phyloP scores from a whole-genome alignment of 1,139 yeast species.

The Zygoascus hellenicus region DNA sequence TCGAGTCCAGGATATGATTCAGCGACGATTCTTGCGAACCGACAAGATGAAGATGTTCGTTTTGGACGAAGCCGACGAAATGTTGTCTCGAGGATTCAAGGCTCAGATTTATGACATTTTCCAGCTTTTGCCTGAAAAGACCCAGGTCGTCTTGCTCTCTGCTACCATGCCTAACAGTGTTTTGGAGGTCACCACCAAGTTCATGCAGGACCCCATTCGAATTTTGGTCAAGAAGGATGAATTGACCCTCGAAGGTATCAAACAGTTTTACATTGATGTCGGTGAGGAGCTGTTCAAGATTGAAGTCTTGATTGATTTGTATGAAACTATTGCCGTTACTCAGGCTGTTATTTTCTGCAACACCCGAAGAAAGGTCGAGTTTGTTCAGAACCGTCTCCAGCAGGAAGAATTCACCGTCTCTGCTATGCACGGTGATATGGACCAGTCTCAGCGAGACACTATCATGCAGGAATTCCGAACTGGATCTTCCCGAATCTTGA shows the following conservation, averaged over 20 bases:
- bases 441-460: conserved; percentile 95
- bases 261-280: conserved; percentile 92
- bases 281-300: conserved; percentile 91
- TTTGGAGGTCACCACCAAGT: conserved; percentile 91
- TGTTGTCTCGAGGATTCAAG: conserved; percentile 95
- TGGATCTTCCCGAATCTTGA: conserved; percentile 95
- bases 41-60: conserved; percentile 92
- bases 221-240: conserved; percentile 97
- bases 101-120: conserved; percentile 96
- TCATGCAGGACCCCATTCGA: conserved; percentile 96
- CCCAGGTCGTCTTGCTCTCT: conserved; percentile 93
- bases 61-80: conserved; percentile 98
- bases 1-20: conserved; percentile 96
- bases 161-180: conserved; percentile 99
- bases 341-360: conserved; percentile 99
- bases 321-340: conserved; percentile 95
- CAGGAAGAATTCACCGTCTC: conserved; percentile 91
- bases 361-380: conserved; percentile 97
- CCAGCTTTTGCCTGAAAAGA: conserved; percentile 87
- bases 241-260: conserved; percentile 96
- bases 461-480: conserved; percentile 98
- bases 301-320: conserved; percentile 93
- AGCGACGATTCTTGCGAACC: conserved; percentile 86
- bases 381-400: conserved; percentile 79
- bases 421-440: conserved; percentile 96